phyloP scores from a whole-genome alignment of 1,284 basidiomycete species.

The Heterobasidion annosum region DNA sequence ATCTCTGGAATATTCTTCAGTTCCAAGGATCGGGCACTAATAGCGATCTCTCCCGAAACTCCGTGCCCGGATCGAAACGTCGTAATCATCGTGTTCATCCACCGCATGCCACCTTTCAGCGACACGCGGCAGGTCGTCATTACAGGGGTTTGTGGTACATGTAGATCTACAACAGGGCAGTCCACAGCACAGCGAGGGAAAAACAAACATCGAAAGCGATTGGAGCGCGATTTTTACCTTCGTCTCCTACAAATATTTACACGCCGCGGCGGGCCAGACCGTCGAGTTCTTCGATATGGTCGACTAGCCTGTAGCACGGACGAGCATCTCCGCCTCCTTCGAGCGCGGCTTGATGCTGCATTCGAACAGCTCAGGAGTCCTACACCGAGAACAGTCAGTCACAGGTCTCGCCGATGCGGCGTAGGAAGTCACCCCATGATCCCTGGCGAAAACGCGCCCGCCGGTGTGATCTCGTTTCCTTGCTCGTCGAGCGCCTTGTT shows the following conservation, averaged over 20 bases:
- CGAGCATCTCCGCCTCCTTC: slow-evolving; percentile 7
- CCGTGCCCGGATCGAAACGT: background rate
- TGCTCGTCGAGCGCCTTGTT: slow-evolving; percentile 12
- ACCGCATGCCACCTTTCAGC: background rate
- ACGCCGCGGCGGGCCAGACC: no score
- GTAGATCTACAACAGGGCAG: background rate
- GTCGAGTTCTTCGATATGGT: no score
- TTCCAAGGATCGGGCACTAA: background rate
- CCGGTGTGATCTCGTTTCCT: slow-evolving; percentile 15
- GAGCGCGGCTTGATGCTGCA: slow-evolving; percentile 12
- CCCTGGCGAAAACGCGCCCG: slow-evolving; percentile 10
- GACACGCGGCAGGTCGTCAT: background rate
- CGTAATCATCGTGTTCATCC: background rate
- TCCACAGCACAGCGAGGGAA: background rate
- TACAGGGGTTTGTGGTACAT: background rate
- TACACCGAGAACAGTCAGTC: background rate
- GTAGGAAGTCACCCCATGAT: slow-evolving; percentile 10
- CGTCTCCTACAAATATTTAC: no score
- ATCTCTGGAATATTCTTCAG: no score
- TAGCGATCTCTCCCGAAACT: background rate
- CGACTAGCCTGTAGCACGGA: slow-evolving; percentile 6
- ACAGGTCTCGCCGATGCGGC: no score
- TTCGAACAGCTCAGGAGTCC: slow-evolving; percentile 10
- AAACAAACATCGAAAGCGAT: background rate
- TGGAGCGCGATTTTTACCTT: background rate